These are phyloP conservation scores for Coemansia sp. DNA, from an alignment of 192 early-diverging fungal genomes.

Conservation along the genomic window DNA sequence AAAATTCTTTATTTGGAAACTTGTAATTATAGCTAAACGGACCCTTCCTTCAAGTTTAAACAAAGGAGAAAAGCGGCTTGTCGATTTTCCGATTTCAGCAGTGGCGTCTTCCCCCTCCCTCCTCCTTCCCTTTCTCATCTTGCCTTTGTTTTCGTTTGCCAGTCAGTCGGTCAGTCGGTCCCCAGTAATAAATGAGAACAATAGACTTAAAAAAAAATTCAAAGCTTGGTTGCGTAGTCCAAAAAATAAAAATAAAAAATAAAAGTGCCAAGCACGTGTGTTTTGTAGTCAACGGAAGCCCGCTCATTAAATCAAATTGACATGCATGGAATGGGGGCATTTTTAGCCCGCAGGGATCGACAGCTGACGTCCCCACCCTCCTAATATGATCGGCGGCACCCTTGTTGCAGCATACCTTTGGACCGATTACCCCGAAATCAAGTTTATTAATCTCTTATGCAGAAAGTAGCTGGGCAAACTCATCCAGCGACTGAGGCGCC, in stretches of 20 bases:
- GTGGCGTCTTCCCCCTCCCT: neutral
- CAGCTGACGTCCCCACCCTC: neutral
- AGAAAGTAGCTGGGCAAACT: slow-evolving; percentile 15
- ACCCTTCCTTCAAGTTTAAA: neutral
- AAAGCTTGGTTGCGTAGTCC: too few species aligned
- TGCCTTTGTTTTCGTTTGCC: slow-evolving; percentile 5
- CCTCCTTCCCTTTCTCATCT: neutral
- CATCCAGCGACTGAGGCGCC: slow-evolving; percentile 30
- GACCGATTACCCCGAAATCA: too few species aligned
- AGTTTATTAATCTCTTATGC: neutral
- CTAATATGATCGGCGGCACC: too few species aligned
- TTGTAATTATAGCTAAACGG: neutral
- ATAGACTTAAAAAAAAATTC: too few species aligned
- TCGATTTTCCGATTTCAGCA: slow-evolving; percentile 3
- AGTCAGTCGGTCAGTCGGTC: neutral
- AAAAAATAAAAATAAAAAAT: too few species aligned
- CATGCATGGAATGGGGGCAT: neutral
- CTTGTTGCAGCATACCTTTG: neutral
- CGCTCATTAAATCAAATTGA: neutral
- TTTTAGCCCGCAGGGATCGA: neutral
- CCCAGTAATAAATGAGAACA: neutral
- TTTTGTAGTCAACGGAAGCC: neutral
- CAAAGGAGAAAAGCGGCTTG: neutral
- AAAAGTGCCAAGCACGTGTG: neutral
- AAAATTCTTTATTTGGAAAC: neutral